Evolutionary conservation across 169 alveolate species (phyloP), one percentile per base, ranked within the genome.

Genomic region (Plasmodium ovale): DNA sequence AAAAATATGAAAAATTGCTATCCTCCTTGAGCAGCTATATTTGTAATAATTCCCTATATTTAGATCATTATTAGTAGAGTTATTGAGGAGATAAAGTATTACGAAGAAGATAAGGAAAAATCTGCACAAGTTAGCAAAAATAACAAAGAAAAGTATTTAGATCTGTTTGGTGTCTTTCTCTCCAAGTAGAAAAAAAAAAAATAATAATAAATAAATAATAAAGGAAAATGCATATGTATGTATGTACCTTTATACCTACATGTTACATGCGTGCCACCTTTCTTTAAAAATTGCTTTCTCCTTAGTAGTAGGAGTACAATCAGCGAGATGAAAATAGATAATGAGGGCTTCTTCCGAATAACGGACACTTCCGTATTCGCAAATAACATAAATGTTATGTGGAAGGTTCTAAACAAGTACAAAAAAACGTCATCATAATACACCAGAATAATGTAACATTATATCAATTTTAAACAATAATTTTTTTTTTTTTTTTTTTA

Each of bases 371-470:
- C 72, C 64, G 49, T 74, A n/a, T 74, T 74, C 64, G 42, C 39
- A 74, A 74, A 74, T 62, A 74, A 65, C 51, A 60, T 74, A 25
- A 74, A 74, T 33, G 33, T 74, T 37, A 65, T 74, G 68, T 74
- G 88, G 73, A 74, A 74, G 44, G 74, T 74, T 74, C 29, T 74
- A 49, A 74, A 74, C 64, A 74, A 74, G 88, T 74, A 74, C 12
- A 14, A 23, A 37, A 0, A 27, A 21, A 0, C 14, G 19, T 5
- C 16, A n/a, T 70, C 49, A 42, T 25, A 16, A 74, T 72, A 9
- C 12, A 60, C 3, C 9, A 14, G 14, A 29, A 29, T 29, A 29
- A 9, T 60, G 31, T 60, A 21, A 25, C 1, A 3, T 21, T 7
- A 14, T 25, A 9, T 4, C 65, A 14, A 12, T 12, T 10, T 6